Conservation (phyloP, 2,329 filamentous ascomycete genomes). For the Penicillium polonicum region DNA sequence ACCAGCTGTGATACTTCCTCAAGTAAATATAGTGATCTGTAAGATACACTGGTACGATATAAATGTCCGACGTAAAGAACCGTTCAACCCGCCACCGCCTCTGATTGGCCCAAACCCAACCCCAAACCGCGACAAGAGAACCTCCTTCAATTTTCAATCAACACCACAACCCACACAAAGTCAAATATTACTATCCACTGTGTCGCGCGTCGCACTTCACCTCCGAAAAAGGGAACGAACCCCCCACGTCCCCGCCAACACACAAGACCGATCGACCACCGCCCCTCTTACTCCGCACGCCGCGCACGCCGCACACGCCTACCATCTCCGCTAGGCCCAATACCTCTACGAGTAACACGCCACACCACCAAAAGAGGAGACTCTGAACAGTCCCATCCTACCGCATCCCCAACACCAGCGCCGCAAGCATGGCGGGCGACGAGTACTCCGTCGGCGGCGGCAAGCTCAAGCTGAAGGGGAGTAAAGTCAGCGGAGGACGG, state of each 20-base stretch:
- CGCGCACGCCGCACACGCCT: not conserved
- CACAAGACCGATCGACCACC: not conserved
- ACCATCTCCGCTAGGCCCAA: not conserved
- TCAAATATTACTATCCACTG: not conserved
- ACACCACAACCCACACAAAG: not conserved
- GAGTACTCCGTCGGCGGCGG: constrained; percentile 71
- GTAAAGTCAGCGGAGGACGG: constrained; percentile 55
- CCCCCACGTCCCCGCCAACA: not conserved
- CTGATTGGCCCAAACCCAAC: constrained; percentile 22
- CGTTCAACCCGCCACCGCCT: constrained; percentile 9
- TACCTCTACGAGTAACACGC: not conserved
- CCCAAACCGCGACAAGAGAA: constrained; percentile 2
- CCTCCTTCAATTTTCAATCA: not conserved
- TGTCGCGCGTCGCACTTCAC: not conserved
- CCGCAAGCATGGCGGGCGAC: constrained; percentile 44
- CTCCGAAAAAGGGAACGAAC: not conserved
- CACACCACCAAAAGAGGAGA: not conserved
- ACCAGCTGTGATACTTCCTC: too few relatives aligned
- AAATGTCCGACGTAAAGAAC: not conserved
- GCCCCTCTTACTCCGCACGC: constrained; percentile 25
- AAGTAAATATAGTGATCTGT: too few relatives aligned
- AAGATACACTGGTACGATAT: not conserved
- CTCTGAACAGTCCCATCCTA: not conserved
- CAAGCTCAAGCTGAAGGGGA: constrained; percentile 82
- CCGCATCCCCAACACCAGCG: not conserved